Evolutionary conservation across 2,329 filamentous ascomycete genomes (phyloP), one percentile per base, ranked within the genome.

Genomic region (Periconia digitata): DNA sequence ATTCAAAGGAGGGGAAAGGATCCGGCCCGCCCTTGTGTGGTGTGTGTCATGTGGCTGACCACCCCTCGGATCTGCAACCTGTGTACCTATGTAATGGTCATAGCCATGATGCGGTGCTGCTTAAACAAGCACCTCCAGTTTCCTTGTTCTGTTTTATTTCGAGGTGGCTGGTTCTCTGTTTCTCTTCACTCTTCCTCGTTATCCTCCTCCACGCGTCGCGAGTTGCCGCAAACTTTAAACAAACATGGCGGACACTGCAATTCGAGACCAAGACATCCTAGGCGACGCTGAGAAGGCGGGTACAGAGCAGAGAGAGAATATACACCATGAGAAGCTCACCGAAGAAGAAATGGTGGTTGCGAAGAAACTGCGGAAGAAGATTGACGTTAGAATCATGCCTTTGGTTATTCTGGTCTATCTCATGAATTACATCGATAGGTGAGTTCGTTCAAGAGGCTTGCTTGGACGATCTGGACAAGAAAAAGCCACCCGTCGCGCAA

Each of bases 391-490:
- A 10, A 56, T 60, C 41, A 53, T 60, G 44, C 57, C 57, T 2
- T 15, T 60, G 37, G 48, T 60, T 2, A 60, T 58, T 18, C 32
- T 60, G 22, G 54, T 60, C 10, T 60, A 58, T 39, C 52, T 58
- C 8, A 53, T 51, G 47, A 60, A 60, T 34, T 60, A 60, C 37
- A 50, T 59, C 21, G 58, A 60, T 44, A 47, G 55, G 53, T 55
- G 45, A 10, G 38, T 45, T n/a, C 10, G 4, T 13, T 32, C 27
- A n/a, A n/a, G n/a, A n/a, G n/a, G n/a, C n/a, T n/a, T n/a, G n/a
- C n/a, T n/a, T n/a, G n/a, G 36, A n/a, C n/a, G n/a, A n/a, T 32
- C 27, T 32, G 27, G 27, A 15, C 10, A 32, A 32, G 27, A 32
- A 12, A 10, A 32, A 32, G 27, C 27, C 27, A 6, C 20, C 20